Evolutionary conservation across 2,329 filamentous ascomycete species (phyloP).

Genomic region (Chaetomiaceae sp.): DNA sequence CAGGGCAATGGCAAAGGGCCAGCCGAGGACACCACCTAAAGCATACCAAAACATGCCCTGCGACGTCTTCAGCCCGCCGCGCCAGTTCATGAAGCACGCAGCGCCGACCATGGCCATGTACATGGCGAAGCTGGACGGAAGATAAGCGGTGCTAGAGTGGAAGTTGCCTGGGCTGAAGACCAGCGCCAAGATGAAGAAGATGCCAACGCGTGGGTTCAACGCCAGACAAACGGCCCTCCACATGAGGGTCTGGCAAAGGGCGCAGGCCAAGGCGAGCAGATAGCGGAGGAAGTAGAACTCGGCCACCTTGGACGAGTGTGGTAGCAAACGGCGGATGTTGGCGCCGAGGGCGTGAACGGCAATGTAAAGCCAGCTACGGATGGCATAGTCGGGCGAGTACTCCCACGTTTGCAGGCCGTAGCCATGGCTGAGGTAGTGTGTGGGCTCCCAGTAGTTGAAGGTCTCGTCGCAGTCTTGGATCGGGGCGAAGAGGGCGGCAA

Average conservation of each 20-base stretch:
- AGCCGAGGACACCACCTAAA: conserved; percentile 77
- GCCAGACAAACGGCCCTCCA: conserved; percentile 72
- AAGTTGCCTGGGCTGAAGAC: conserved; percentile 87
- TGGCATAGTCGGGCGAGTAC: conserved; percentile 91
- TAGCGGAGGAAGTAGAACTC: conserved; percentile 89
- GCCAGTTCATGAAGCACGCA: conserved; percentile 87
- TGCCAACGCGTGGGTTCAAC: conserved; percentile 75
- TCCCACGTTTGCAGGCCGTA: conserved; percentile 98
- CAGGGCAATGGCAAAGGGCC: conserved; percentile 88
- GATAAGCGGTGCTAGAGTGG: conserved; percentile 78
- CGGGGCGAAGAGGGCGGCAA: conserved; percentile 78
- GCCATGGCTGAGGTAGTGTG: conserved; percentile 88
- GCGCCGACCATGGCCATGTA: conserved; percentile 84
- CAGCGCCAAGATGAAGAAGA: conserved; percentile 76
- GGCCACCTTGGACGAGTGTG: conserved; percentile 57
- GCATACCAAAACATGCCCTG: conserved; percentile 89
- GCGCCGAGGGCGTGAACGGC: conserved; percentile 71
- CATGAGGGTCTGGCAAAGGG: conserved; percentile 75
- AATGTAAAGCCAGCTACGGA: conserved; percentile 92
- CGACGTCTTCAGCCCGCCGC: conserved; percentile 71
- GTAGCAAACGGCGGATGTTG: conserved; percentile 60
- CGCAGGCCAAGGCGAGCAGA: conserved; percentile 69
- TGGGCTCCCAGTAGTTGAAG: conserved; percentile 98
- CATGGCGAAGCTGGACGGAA: conserved; percentile 97
- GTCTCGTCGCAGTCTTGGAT: conserved; percentile 99